phyloP scores from a whole-genome alignment of 1,284 basidiomycete species.

The Ceratobasidium sp. region DNA sequence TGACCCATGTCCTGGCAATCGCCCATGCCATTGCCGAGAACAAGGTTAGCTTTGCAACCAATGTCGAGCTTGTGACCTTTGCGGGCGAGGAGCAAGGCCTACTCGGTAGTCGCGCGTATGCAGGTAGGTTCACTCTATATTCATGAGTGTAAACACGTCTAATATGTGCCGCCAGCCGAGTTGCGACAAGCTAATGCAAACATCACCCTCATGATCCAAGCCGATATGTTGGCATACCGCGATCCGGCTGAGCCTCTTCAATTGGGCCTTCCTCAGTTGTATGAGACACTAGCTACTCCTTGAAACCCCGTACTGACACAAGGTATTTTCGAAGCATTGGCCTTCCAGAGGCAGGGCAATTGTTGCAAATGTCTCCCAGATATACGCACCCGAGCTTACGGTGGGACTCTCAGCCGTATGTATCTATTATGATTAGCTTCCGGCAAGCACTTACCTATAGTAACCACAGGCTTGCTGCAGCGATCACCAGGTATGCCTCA shows the following conservation, averaged over 20 bases:
- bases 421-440: neutral
- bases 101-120: constrained; percentile 52
- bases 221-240: constrained; percentile 87
- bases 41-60: constrained; percentile 56
- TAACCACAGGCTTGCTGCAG: constrained; percentile 72
- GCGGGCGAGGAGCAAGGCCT: constrained; percentile 57
- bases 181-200: constrained; percentile 64
- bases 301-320: neutral
- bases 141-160: neutral
- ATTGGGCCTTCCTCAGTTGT: constrained; percentile 68
- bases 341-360: constrained; percentile 75
- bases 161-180: constrained; percentile 55
- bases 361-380: constrained; percentile 70
- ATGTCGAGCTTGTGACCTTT: constrained; percentile 52
- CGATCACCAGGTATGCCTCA: constrained; percentile 67
- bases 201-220: constrained; percentile 82
- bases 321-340: constrained; percentile 65
- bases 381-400: constrained; percentile 82
- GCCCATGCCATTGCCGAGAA: constrained; percentile 70
- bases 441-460: constrained; percentile 2
- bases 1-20: constrained; percentile 74
- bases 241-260: constrained; percentile 75
- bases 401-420: constrained; percentile 68
- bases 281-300: too few relatives aligned
- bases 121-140: constrained; percentile 46